phyloP scores from a whole-genome alignment of 2,329 filamentous ascomycete genomes.

The Apiospora aurea region DNA sequence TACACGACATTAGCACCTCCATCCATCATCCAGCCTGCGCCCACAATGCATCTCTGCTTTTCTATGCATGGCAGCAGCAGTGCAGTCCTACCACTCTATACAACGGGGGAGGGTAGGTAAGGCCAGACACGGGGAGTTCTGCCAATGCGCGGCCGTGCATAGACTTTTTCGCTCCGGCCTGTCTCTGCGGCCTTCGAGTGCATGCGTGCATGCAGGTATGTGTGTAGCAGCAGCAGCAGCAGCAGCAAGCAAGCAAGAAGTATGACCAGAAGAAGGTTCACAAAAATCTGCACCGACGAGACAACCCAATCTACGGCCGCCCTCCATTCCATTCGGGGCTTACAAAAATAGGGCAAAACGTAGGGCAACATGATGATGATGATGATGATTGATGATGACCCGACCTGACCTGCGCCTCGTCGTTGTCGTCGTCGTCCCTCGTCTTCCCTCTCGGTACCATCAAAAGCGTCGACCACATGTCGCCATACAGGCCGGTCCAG shows the following conservation, averaged over 20 bases:
- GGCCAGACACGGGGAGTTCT: background rate
- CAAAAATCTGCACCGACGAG: background rate
- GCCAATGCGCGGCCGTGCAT: background rate
- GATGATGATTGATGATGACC: background rate
- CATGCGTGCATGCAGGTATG: background rate
- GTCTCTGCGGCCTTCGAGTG: no score
- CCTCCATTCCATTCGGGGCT: background rate
- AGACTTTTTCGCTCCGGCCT: background rate
- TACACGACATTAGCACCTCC: background rate
- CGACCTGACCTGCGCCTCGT: background rate
- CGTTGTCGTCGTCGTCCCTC: background rate
- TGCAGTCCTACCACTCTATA: background rate
- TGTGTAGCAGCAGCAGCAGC: background rate
- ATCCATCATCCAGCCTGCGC: background rate
- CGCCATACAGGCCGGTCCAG: constrained; percentile 18
- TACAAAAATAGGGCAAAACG: background rate
- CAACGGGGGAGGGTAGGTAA: background rate
- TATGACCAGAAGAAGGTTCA: background rate
- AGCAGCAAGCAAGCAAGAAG: background rate
- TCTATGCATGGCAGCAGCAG: background rate
- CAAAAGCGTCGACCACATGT: background rate
- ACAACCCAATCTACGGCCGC: background rate
- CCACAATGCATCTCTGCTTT: background rate
- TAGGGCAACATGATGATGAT: background rate
- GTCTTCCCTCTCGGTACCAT: background rate